Base-by-base conservation (phyloP, 129 eudicot species). In the Glebionis coronaria region DNA sequence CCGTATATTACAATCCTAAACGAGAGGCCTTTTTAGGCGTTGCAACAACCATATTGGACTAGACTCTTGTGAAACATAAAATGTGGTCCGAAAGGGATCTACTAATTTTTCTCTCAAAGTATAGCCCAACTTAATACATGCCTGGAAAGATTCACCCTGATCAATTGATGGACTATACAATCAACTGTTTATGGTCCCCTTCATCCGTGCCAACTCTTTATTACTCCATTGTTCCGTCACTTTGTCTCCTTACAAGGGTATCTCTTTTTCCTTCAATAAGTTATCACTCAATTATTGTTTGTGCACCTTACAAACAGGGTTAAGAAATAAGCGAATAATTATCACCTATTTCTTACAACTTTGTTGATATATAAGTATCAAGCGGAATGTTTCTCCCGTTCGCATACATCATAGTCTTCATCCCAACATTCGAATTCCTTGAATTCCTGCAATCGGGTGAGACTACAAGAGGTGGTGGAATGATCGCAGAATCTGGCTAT, bases 51-150 rank as follows among this genome's bases (percentile, higher is more conserved):
- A n/a, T n/a, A 10, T 88, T 92, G 12, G 87, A 76, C 29, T 89
- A 80, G 56, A 76, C 61, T 13, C 86, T 92, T 2, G 81, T 88
- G 62, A 88, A 83, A 54, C 96, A 92, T 70, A 92, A 85, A 78
- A 80, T 96, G 71, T 92, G 98, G 98, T 80, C 95, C 9, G 98
- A 88, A 74, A 96, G 98, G 1, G 84, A 88, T 72, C 45, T 92
- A 4, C 74, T 75, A 67, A 80, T 92, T 52, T 12, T 88, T 57
- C 69, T 92, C 38, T 86, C 97, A 16, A 81, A 83, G 65, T 78
- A 87, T 69, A 85, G 94, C 56, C 97, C 96, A 25, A 65, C 77
- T 31, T 81, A 85, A 81, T 88, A 75, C 66, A 93, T 90, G 56
- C 73, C 79, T 4, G 88, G 86, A 18, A 85, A 60, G 68, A 68